phyloP scores from a whole-genome alignment of 2,329 filamentous ascomycete species.

The Aspergillus cejpii region DNA sequence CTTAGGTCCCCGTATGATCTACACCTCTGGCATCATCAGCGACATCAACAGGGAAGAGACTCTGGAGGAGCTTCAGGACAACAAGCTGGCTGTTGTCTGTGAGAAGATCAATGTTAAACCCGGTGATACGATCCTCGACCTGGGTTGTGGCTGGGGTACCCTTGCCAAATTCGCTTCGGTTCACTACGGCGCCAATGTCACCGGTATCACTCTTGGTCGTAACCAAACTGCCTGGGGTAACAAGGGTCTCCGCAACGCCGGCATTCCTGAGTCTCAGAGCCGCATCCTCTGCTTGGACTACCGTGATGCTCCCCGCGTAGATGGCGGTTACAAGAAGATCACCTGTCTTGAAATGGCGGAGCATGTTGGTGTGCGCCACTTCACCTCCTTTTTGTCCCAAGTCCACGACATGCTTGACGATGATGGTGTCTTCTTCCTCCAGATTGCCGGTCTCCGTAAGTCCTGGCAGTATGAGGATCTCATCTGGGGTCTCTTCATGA shows the following conservation, averaged over 20 bases:
- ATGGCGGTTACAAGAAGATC: slow-evolving; percentile 84
- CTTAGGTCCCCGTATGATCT: slow-evolving; percentile 96
- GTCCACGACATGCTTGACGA: slow-evolving; percentile 94
- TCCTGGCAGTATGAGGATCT: slow-evolving; percentile 97
- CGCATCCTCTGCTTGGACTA: slow-evolving; percentile 95
- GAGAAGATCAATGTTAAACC: slow-evolving; percentile 84
- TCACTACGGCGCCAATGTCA: slow-evolving; percentile 80
- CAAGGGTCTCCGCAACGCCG: slow-evolving; percentile 72
- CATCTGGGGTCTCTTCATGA: slow-evolving; percentile 98
- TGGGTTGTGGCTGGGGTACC: slow-evolving; percentile 97
- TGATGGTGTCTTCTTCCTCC: slow-evolving; percentile 91
- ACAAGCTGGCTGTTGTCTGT: slow-evolving; percentile 91
- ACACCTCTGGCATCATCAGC: slow-evolving; percentile 89
- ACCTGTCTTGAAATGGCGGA: slow-evolving; percentile 98
- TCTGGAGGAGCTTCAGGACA: slow-evolving; percentile 93
- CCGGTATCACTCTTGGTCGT: slow-evolving; percentile 86
- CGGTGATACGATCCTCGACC: slow-evolving; percentile 80
- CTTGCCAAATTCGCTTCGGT: slow-evolving; percentile 86
- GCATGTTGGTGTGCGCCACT: slow-evolving; percentile 91
- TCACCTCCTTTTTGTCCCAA: slow-evolving; percentile 72
- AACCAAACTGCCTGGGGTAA: slow-evolving; percentile 99
- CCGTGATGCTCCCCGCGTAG: slow-evolving; percentile 77
- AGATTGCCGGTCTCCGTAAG: slow-evolving; percentile 90
- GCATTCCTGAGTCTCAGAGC: slow-evolving; percentile 80
- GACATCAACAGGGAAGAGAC: slow-evolving; percentile 82